These are phyloP conservation scores for Microdochium bolleyi DNA, from an alignment of 2,329 filamentous ascomycete species.

Conservation along the genomic window DNA sequence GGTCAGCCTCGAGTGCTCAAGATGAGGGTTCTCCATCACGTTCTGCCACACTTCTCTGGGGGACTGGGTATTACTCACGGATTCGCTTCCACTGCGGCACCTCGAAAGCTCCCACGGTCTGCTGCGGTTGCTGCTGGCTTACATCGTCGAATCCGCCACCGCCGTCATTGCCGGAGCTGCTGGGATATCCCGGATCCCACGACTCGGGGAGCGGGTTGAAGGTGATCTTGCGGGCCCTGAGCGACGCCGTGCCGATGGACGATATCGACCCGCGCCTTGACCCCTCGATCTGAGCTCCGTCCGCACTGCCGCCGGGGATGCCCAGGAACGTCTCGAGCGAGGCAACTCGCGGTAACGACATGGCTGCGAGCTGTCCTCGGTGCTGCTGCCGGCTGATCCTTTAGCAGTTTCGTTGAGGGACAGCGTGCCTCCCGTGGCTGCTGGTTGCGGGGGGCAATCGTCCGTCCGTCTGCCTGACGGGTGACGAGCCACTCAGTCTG, in stretches of 20 bases:
- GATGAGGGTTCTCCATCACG: no score
- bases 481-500: no score
- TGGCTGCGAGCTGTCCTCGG: slow-evolving; percentile 11
- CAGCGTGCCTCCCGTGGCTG: no score
- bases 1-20: slow-evolving; percentile 4
- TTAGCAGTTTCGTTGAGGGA: background rate
- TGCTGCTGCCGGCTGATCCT: background rate
- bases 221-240: slow-evolving; percentile 38
- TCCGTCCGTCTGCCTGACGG: no score
- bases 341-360: slow-evolving; percentile 45
- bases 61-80: slow-evolving; percentile 35
- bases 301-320: slow-evolving; percentile 25
- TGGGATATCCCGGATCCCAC: slow-evolving; percentile 33
- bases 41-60: no score
- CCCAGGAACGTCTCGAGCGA: slow-evolving; percentile 45
- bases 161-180: slow-evolving; percentile 11
- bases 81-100: slow-evolving; percentile 46
- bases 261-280: slow-evolving; percentile 27
- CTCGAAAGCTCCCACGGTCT: slow-evolving; percentile 44
- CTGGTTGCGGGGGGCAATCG: no score
- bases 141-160: background rate
- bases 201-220: slow-evolving; percentile 48
- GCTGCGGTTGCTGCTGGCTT: slow-evolving; percentile 9
- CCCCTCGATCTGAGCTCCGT: slow-evolving; percentile 1
- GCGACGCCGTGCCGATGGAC: slow-evolving; percentile 33